Conservation (phyloP, 257 asterid genomes). For the Solanum neorickii region DNA sequence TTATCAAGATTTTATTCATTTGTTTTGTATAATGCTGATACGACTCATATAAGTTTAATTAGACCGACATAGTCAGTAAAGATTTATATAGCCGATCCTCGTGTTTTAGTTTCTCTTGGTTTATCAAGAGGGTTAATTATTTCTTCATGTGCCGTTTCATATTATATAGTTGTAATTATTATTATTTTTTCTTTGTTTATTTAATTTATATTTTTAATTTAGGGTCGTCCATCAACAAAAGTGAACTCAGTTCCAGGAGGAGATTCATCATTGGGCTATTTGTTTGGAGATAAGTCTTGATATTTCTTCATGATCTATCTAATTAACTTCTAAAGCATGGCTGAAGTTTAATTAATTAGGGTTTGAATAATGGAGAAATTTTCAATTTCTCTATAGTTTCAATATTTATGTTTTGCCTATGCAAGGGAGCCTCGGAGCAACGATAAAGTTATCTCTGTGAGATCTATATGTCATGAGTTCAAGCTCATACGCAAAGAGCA, state of each 20-base stretch:
- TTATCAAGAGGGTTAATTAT: not conserved
- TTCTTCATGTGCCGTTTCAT: not conserved
- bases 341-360: not conserved
- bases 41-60: not conserved
- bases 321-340: not conserved
- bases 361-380: not conserved
- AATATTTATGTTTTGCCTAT: not conserved
- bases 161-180: not conserved
- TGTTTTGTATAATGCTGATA: not conserved
- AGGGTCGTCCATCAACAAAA: conserved; percentile 56
- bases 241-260: conserved; percentile 54
- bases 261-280: conserved; percentile 50
- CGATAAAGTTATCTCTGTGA: not conserved
- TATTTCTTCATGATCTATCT: not conserved
- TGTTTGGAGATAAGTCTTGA: conserved; percentile 43
- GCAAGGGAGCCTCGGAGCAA: not conserved
- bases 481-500: not conserved
- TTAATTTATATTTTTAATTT: not conserved
- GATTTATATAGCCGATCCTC: not conserved
- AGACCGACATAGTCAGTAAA: not conserved
- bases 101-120: no score
- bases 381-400: not conserved
- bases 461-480: not conserved
- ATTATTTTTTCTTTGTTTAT: not conserved
- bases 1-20: not conserved